Base-by-base conservation (phyloP, 768 basidiomycete genomes). In the Kwoniella shandongensis region DNA sequence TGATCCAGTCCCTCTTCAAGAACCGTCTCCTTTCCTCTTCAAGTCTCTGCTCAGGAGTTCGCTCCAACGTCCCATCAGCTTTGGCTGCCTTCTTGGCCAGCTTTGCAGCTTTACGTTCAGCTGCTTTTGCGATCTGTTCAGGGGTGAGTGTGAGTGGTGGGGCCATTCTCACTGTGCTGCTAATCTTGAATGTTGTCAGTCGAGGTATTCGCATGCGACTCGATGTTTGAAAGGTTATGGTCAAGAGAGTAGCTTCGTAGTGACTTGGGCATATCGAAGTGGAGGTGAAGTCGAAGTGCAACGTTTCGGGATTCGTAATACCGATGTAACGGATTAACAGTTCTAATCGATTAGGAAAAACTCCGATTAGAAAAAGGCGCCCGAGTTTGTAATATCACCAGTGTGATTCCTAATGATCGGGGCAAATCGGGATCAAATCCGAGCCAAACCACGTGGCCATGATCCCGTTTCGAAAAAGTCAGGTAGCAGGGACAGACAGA, bases 1-100 rank as follows among this genome's bases (percentile, higher is more conserved):
- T 18, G 35, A 63, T 53, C 74, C 74, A 73, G 17, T 65, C 61
- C 40, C 74, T 32, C 50, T 65, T 67, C 51, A 73, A 36, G 47
- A 71, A 61, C 50, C 51, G 53, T 36, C 38, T 45, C 27, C 59
- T 47, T 25, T 52, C 62, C 10, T 51, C 41, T n/a, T 69, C 64
- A 10, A 54, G 17, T 17, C 51, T 58, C 15, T 61, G 48, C 36
- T 54, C 54, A 11, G 42, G 62, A 13, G 51, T 44, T 22, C 30
- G 45, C 15, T 27, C 48, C 7, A 40, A 42, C 3, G 20, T 45
- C 12, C 52, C 53, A n/a, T 25, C 51, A 23, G 55, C 60, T 11
- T 23, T 25, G 2, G 67, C 61, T 7, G 59, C 62, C 40, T 72
- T 67, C 47, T 70, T 72, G 1, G 74, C 72, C 20, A 65, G 45